A percentile compares a stretch with the other conserved stretches of the same genome.
These are phyloP conservation scores for Saccharomyces uvarum DNA, from an alignment of 1,139 yeast species.

Conservation along the genomic window DNA sequence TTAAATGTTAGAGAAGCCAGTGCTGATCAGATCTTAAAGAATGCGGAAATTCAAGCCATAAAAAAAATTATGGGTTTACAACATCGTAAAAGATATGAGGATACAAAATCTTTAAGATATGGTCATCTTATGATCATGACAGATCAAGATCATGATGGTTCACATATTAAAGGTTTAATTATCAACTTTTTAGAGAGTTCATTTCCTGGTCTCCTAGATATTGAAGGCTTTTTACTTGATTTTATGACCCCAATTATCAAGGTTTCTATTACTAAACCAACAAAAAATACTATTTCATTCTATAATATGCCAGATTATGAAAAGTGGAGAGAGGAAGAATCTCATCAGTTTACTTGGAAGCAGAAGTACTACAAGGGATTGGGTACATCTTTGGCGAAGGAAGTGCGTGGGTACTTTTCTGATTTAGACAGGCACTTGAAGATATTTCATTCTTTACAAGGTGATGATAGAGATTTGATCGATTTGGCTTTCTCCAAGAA, in stretches of 20 bases:
- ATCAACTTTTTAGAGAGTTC: slow-evolving; percentile 90
- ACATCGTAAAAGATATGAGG: slow-evolving; percentile 79
- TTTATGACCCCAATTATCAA: slow-evolving; percentile 96
- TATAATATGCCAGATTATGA: slow-evolving; percentile 97
- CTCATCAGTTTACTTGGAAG: slow-evolving; percentile 70
- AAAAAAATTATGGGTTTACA: slow-evolving; percentile 94
- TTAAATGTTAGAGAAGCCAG: slow-evolving; percentile 94
- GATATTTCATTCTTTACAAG: slow-evolving; percentile 73
- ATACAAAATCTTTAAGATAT: slow-evolving; percentile 69
- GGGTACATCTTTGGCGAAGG: slow-evolving; percentile 81
- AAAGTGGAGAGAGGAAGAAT: slow-evolving; percentile 82
- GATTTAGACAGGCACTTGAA: slow-evolving; percentile 83
- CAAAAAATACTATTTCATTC: slow-evolving; percentile 58
- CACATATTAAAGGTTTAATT: slow-evolving; percentile 92
- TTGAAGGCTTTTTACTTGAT: slow-evolving; percentile 89
- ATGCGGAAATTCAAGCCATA: slow-evolving; percentile 88
- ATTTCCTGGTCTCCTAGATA: slow-evolving; percentile 84
- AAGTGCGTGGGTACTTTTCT: slow-evolving; percentile 83
- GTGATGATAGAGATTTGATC: slow-evolving; percentile 70
- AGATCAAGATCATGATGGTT: slow-evolving; percentile 99
- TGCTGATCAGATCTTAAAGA: slow-evolving; percentile 85
- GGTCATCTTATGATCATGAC: slow-evolving; percentile 99
- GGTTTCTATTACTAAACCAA: slow-evolving; percentile 69
- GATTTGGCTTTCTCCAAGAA: slow-evolving; percentile 93
- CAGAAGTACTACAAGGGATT: slow-evolving; percentile 97